Evolutionary conservation across 2,329 filamentous ascomycete genomes (phyloP).

Genomic region (Raffaelea deltoideospora): DNA sequence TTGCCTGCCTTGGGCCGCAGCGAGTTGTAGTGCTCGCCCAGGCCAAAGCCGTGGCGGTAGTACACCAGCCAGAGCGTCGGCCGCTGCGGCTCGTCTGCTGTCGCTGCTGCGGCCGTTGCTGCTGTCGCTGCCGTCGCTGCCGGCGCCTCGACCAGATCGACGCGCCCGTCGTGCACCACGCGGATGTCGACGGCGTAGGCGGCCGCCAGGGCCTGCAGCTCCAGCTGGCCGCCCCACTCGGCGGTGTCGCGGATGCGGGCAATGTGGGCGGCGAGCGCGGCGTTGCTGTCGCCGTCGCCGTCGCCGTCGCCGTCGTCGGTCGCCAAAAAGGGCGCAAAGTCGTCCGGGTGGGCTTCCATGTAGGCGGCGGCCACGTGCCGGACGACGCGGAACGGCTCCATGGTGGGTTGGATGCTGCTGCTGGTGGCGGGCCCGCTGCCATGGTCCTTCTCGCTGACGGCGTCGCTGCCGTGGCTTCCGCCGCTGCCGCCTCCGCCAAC

Average conservation of each 20-base stretch:
- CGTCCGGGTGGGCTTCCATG: slow-evolving; percentile 58
- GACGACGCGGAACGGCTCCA: slow-evolving; percentile 45
- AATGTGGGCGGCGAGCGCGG: slow-evolving; percentile 58
- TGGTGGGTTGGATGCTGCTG: background rate
- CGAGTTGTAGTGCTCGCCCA: slow-evolving; percentile 97
- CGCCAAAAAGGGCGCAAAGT: slow-evolving; percentile 59
- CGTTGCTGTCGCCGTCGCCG: slow-evolving; percentile 41
- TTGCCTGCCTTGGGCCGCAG: slow-evolving; percentile 32
- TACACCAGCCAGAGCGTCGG: slow-evolving; percentile 81
- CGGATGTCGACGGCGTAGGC: slow-evolving; percentile 68
- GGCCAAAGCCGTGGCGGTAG: slow-evolving; percentile 81
- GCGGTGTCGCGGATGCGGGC: slow-evolving; percentile 69
- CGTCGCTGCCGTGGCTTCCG: slow-evolving; percentile 4
- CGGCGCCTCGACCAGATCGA: slow-evolving; percentile 55
- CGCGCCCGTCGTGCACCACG: slow-evolving; percentile 70
- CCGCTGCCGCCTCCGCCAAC: slow-evolving; percentile 12
- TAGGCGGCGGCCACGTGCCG: slow-evolving; percentile 60
- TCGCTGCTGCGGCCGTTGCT: slow-evolving; percentile 9
- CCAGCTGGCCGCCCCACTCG: slow-evolving; percentile 91
- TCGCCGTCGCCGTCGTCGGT: slow-evolving; percentile 3
- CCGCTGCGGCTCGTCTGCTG: slow-evolving; percentile 16
- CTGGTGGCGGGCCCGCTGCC: slow-evolving; percentile 13
- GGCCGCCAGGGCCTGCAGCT: slow-evolving; percentile 70
- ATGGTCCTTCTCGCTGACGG: slow-evolving; percentile 7
- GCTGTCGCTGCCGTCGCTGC: slow-evolving; percentile 15